Evolutionary conservation across 805 yeast species (phyloP).

Genomic region (Kodamaea jinghongensis): DNA sequence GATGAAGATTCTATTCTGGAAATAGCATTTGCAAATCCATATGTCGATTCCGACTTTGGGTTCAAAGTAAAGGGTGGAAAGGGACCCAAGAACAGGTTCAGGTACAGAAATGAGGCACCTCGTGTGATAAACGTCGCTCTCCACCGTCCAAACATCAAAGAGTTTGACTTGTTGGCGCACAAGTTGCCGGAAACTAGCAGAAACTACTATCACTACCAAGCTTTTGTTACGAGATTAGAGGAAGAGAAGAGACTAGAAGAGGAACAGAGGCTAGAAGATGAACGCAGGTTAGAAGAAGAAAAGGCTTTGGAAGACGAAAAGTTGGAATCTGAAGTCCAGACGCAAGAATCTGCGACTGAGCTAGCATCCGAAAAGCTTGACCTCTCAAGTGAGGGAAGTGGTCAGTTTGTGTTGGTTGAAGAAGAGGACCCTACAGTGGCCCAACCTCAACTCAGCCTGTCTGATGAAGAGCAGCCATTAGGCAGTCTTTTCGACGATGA

Average conservation of each 20-base stretch:
- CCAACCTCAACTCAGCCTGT: slow-evolving; percentile 17
- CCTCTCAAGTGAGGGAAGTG: too few species aligned
- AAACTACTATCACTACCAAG: slow-evolving; percentile 32
- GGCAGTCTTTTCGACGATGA: slow-evolving; percentile 12
- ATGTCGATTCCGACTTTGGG: slow-evolving; percentile 47
- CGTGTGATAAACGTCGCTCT: slow-evolving; percentile 44
- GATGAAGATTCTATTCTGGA: slow-evolving; percentile 33
- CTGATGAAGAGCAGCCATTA: slow-evolving; percentile 26
- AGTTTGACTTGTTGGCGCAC: slow-evolving; percentile 27
- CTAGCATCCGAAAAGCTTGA: too few species aligned
- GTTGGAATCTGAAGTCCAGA: too few species aligned
- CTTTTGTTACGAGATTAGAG: slow-evolving; percentile 13
- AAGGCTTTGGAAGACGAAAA: not conserved
- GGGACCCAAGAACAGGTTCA: slow-evolving; percentile 1
- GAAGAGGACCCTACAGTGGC: not conserved
- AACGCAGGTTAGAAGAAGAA: slow-evolving; percentile 15
- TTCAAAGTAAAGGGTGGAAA: slow-evolving; percentile 41
- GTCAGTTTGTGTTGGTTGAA: too few species aligned
- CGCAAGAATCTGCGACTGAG: too few species aligned
- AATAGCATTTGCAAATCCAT: slow-evolving; percentile 52
- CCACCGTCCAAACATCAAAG: slow-evolving; percentile 38
- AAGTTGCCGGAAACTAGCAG: slow-evolving; percentile 28
- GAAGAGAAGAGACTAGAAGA: slow-evolving; percentile 9
- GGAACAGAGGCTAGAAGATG: not conserved
- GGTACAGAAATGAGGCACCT: not conserved